Percentiles rank a stretch among this genome's conserved stretches.
These are phyloP conservation scores for Mortierella sp. DNA, from an alignment of 371 early-diverging fungal genomes.

Conservation along the genomic window DNA sequence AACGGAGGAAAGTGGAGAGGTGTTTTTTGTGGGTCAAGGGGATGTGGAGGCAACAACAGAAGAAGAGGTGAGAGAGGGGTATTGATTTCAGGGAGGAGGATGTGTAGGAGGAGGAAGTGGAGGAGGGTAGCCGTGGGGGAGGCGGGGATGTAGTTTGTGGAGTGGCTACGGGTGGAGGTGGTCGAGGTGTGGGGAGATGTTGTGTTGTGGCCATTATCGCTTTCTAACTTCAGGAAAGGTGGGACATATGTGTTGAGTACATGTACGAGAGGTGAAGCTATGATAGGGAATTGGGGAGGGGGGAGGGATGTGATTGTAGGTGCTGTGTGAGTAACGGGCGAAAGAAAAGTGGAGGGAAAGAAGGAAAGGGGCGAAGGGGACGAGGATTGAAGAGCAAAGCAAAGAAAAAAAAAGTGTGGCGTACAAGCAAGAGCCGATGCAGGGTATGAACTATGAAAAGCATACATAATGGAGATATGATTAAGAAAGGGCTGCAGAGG, in stretches of 20 bases:
- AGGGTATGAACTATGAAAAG: neutral
- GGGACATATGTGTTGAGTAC: too few species aligned
- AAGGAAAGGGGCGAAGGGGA: neutral
- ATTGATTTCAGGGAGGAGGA: neutral
- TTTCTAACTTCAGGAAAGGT: neutral
- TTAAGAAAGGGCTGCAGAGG: neutral
- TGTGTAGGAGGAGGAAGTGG: neutral
- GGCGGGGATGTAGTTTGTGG: neutral
- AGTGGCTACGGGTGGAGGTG: neutral
- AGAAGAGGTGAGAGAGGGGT: neutral
- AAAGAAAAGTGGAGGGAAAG: neutral
- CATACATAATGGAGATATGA: neutral
- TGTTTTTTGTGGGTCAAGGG: neutral
- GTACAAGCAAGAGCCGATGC: neutral
- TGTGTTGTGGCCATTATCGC: neutral
- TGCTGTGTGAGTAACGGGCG: too few species aligned
- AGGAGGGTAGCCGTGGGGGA: neutral
- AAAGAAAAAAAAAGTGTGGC: too few species aligned
- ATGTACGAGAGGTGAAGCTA: neutral
- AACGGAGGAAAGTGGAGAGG: conserved; percentile 1
- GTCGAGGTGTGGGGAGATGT: neutral
- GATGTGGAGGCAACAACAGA: neutral
- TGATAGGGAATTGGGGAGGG: neutral
- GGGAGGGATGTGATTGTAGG: too few species aligned
- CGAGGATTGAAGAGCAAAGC: neutral